Percentiles rank a stretch among this genome's conserved stretches.
Conservation (phyloP, 352 stramenopile species). For the Phytopythium boreale region DNA sequence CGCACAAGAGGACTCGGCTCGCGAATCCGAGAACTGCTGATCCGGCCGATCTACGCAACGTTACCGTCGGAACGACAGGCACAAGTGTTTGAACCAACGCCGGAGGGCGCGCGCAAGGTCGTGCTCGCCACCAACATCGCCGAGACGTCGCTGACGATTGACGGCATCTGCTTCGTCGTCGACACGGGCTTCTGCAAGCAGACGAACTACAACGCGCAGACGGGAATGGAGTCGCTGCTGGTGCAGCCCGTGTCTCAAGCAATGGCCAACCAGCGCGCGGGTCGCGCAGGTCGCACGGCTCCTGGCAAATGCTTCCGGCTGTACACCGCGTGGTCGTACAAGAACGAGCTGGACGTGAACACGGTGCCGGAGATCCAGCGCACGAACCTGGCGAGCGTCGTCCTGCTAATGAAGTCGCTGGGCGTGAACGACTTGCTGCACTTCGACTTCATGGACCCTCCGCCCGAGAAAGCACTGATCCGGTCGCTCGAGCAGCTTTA, state of each 20-base stretch:
- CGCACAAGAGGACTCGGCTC: conserved; percentile 93
- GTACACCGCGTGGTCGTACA: conserved; percentile 98
- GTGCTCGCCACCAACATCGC: conserved; percentile 99
- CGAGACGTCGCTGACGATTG: conserved; percentile 99
- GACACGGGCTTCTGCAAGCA: conserved; percentile 99
- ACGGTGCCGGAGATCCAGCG: conserved; percentile 97
- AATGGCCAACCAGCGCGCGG: conserved; percentile 95
- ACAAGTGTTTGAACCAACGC: conserved; percentile 99
- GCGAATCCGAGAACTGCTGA: conserved; percentile 97
- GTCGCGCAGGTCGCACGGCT: conserved; percentile 94
- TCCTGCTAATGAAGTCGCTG: conserved; percentile 98
- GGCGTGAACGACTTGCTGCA: conserved; percentile 99
- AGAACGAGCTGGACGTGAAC: conserved; percentile 98
- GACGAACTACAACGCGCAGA: conserved; percentile 98
- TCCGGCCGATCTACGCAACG: conserved; percentile 99
- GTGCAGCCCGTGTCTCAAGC: conserved; percentile 98
- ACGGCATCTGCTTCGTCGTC: conserved; percentile 99
- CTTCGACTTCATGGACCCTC: conserved; percentile 99
- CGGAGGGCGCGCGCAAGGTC: conserved; percentile 95
- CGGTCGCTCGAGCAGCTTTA: conserved; percentile 98
- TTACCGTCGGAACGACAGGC: conserved; percentile 97
- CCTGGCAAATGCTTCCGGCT: conserved; percentile 99
- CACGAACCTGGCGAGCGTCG: conserved; percentile 97
- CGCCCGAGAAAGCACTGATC: conserved; percentile 98
- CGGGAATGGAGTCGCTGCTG: conserved; percentile 98